Evolutionary conservation across 1,284 basidiomycete species (phyloP), one percentile per base, ranked within the genome.

Genomic region (Trichosporon sp.): DNA sequence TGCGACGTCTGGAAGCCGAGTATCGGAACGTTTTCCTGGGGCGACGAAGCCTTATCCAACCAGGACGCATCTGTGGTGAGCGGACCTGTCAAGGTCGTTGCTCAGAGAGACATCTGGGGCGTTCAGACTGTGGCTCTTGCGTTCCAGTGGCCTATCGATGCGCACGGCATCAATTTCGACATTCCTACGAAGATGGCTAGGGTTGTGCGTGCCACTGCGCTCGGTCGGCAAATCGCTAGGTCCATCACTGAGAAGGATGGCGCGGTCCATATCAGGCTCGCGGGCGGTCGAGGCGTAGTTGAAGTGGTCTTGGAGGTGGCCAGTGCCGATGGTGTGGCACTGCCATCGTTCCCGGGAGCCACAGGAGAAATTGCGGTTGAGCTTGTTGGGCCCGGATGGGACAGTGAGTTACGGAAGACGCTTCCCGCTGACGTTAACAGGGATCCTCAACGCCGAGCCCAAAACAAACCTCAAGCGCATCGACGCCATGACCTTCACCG

Each of bases 311-410:
- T 78, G 32, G 79, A 80, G 48, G 71, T 75, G 11, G 70, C 68
- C 10, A 59, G 54, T 21, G 71, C 70, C 8, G 69, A 69, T 4
- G 64, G 46, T 35, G 75, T 80, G 12, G 75, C 73, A 10, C 31
- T 80, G 65, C 78, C 78, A 0, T 16, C 38, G 1, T 75, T 80
- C 61, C 69, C 64, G 1, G 70, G 31, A 14, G 73, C 65, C 14
- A 69, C 46, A 14, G 78, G 77, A 0, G 68, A 65, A 4, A 51
- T 78, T 48, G 69, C 59, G 0, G 75, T 80, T 1, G 77, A 79
- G 65, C 71, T 81, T 1, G 48, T 63, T 0, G 77, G 79, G 5
- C 69, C 73, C 12, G 75, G 75, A 14, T 81, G 79, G 79, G 68
- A 74, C 14, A 71, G 79, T 81, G 61, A 75, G 77, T 79, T 59